Conservation (phyloP, 2,329 filamentous ascomycete species). For the Trichoderma simmonsii region DNA sequence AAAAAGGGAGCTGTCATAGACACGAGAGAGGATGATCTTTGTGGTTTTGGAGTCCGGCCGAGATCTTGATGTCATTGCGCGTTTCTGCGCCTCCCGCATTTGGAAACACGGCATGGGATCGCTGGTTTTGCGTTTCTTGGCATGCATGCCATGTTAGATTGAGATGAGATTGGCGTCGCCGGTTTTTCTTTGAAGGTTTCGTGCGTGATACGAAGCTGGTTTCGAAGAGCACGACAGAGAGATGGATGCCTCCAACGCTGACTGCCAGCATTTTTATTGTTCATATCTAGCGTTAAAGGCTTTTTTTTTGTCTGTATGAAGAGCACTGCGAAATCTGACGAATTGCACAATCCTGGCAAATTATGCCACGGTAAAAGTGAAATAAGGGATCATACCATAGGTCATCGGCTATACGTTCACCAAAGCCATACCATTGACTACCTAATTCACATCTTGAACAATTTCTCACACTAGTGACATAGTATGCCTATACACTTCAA, state of each 20-base stretch:
- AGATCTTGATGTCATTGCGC: neutral
- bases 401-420: neutral
- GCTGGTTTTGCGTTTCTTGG: neutral
- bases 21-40: neutral
- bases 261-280: neutral
- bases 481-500: too few relatives aligned
- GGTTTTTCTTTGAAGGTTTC: neutral
- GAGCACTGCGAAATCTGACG: neutral
- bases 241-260: neutral
- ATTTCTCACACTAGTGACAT: too few relatives aligned
- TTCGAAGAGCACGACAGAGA: neutral
- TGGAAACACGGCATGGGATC: neutral
- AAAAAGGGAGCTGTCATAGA: neutral
- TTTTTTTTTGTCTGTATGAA: neutral
- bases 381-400: neutral
- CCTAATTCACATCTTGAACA: too few relatives aligned
- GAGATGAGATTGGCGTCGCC: neutral
- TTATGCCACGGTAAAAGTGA: neutral
- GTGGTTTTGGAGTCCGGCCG: neutral
- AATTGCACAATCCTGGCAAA: neutral
- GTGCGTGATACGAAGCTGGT: neutral
- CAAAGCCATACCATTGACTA: neutral
- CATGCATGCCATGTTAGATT: neutral
- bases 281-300: neutral
- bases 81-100: neutral